Evolutionary conservation across 192 early-diverging fungal species (phyloP), one percentile per base, ranked within the genome.

Genomic region (Backusella macrospora): DNA sequence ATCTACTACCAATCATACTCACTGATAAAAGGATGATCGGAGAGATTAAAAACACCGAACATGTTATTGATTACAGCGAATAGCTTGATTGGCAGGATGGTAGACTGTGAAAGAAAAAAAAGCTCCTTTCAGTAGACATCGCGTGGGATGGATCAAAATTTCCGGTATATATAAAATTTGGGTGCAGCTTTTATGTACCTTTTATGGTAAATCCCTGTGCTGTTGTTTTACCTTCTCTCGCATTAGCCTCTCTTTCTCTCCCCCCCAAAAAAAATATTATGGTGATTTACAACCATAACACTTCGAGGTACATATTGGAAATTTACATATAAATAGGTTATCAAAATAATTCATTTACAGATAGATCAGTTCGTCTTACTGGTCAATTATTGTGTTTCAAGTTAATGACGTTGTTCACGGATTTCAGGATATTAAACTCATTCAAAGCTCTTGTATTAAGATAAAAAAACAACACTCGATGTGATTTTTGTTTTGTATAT

Each of bases 21-120:
- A 59, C 23, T 59, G 52, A 59, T 59, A 59, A 59, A 59, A 59
- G 52, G 8, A 12, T 59, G 52, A 59, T 59, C 52, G 52, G 52
- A 59, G 52, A 59, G 52, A 59, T 59, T 59, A 59, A 59, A 59
- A 59, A 59, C 21, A 59, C 52, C 52, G 52, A 59, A 59, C 26
- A 59, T 59, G 13, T 18, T 23, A 59, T 21, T 59, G 52, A 59
- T 59, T 59, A 59, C 52, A 59, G 52, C 52, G 5, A 59, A 29
- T 23, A 26, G 26, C 21, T 59, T 59, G 52, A 59, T 59, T 59
- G 52, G 52, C 18, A 59, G 23, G 52, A 59, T 59, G 21, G 52
- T 26, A 13, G 26, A 26, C 21, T 59, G 52, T 59, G n/a, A 59
- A 59, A 18, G 26, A 59, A 59, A 59, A 59, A 59, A 59, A 59